Evolutionary conservation across 306 rosid genomes (phyloP).

Genomic region (Prunus mongolica): DNA sequence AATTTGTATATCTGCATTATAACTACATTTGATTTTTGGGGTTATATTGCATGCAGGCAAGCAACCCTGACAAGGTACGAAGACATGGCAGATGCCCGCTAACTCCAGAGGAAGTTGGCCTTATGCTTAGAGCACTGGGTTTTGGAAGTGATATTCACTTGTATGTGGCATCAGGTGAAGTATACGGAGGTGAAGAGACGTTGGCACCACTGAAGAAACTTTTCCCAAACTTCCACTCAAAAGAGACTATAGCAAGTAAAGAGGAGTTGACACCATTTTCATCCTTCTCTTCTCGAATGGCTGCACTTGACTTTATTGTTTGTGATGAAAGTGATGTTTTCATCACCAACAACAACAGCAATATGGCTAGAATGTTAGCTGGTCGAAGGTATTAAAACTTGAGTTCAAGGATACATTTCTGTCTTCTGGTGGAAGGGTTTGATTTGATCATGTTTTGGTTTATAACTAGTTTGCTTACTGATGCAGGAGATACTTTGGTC

Average conservation of each 20-base stretch:
- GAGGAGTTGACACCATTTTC: slow-evolving; percentile 70
- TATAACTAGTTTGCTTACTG: not conserved
- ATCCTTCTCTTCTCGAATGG: slow-evolving; percentile 89
- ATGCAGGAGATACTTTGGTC: slow-evolving; percentile 85
- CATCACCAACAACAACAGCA: slow-evolving; percentile 84
- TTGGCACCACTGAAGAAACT: slow-evolving; percentile 71
- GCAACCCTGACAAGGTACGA: slow-evolving; percentile 73
- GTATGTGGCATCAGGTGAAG: slow-evolving; percentile 94
- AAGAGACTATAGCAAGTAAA: slow-evolving; percentile 63
- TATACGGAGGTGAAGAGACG: slow-evolving; percentile 76
- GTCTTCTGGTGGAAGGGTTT: not conserved
- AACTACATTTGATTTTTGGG: no score
- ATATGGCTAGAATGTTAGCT: slow-evolving; percentile 92
- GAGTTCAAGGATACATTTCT: not conserved
- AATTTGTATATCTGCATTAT: no score
- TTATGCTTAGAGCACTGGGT: slow-evolving; percentile 84
- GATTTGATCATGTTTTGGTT: not conserved
- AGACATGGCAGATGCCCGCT: slow-evolving; percentile 92
- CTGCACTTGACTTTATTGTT: slow-evolving; percentile 79
- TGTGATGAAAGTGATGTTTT: slow-evolving; percentile 84
- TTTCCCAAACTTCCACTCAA: slow-evolving; percentile 75
- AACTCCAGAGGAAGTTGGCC: slow-evolving; percentile 90
- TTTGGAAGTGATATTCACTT: slow-evolving; percentile 65
- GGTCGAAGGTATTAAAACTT: slow-evolving; percentile 64
- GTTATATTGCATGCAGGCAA: not conserved